Evolutionary conservation across 148 eudicot species (phyloP).

Genomic region (Vaccinium corymbosum): DNA sequence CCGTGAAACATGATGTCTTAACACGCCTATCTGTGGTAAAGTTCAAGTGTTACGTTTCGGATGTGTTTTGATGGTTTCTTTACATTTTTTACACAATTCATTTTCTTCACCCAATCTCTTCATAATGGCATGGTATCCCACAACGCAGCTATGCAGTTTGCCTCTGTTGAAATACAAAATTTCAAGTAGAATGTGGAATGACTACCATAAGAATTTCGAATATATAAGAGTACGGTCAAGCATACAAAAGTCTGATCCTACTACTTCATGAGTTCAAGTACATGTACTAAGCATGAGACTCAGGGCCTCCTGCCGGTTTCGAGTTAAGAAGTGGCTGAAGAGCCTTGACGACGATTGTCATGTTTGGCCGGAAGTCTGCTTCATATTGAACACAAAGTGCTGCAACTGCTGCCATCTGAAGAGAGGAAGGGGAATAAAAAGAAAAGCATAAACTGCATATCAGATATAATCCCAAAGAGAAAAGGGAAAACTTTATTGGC

Average conservation of each 20-base stretch:
- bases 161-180: neutral
- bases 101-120: neutral
- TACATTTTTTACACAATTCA: neutral
- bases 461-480: neutral
- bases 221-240: neutral
- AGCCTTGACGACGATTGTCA: constrained; percentile 97
- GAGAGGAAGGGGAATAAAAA: neutral
- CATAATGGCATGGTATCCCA: neutral
- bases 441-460: neutral
- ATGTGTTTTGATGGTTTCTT: neutral
- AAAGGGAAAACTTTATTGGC: neutral
- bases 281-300: constrained; percentile 34
- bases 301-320: constrained; percentile 54
- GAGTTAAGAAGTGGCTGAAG: constrained; percentile 77
- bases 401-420: constrained; percentile 95
- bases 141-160: neutral
- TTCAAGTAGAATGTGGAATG: neutral
- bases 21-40: neutral
- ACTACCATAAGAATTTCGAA: neutral
- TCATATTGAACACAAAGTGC: constrained; percentile 95
- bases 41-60: neutral
- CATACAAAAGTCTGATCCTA: constrained; percentile 5
- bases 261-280: neutral
- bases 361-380: constrained; percentile 93
- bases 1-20: neutral